These are phyloP conservation scores for Ailanthus altissimus DNA, from an alignment of 345 rosid species.

Conservation along the genomic window DNA sequence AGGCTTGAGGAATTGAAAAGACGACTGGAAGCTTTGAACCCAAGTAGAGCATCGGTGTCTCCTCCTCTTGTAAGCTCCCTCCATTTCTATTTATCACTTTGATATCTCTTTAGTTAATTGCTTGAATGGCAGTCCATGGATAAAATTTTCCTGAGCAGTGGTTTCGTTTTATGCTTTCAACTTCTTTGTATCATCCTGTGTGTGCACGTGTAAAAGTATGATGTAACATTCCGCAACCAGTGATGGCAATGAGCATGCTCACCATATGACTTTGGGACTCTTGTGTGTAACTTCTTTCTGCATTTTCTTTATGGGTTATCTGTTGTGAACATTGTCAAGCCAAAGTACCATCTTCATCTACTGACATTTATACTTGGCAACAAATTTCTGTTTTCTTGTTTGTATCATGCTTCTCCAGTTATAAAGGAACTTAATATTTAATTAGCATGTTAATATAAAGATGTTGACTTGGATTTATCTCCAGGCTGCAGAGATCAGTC, in stretches of 20 bases:
- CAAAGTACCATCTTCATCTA: background rate
- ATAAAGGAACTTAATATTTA: background rate
- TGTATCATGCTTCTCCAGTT: background rate
- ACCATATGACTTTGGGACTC: background rate
- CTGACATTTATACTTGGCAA: background rate
- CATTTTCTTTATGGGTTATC: background rate
- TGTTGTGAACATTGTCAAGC: background rate
- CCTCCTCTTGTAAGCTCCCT: conserved; percentile 47
- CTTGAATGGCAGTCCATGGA: conserved; percentile 14
- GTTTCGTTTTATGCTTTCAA: background rate
- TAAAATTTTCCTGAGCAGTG: background rate
- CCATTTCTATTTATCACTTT: conserved; percentile 1
- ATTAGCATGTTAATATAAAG: conserved; percentile 17
- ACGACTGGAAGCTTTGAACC: conserved; percentile 76
- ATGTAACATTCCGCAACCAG: conserved; percentile 1
- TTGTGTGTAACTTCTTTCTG: background rate
- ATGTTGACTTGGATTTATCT: conserved; percentile 31
- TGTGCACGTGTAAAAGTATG: background rate
- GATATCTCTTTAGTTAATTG: conserved; percentile 10
- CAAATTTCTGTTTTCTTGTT: background rate
- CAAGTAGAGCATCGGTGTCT: conserved; percentile 49
- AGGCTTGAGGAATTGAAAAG: conserved; percentile 81
- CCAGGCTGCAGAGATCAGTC: conserved; percentile 43
- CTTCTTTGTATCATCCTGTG: background rate
- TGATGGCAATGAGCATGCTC: background rate